Evolutionary conservation across 176 grass and related monocot species (phyloP).

Genomic region (Triticum dicoccoides): DNA sequence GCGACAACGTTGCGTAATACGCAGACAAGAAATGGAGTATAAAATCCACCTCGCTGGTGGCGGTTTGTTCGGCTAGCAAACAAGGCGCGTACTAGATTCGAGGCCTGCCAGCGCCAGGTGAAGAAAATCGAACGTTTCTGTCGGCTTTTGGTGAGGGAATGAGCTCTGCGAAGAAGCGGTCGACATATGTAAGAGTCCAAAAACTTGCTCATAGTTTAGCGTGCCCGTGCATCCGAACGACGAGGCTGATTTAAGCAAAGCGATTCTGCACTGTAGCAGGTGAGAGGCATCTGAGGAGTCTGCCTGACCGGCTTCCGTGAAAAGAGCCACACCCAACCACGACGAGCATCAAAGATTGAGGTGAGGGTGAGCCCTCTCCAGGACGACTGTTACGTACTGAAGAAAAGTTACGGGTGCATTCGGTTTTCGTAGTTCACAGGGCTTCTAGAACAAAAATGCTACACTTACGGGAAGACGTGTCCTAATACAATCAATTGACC

Average conservation of each 20-base stretch:
- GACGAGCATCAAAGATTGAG: no score
- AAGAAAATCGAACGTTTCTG: neutral
- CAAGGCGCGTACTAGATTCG: no score
- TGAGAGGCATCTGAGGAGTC: constrained; percentile 2
- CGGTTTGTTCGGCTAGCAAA: neutral
- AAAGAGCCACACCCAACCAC: neutral
- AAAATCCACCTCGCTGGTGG: neutral
- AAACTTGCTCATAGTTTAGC: neutral
- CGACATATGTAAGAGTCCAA: neutral
- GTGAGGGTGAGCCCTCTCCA: no score
- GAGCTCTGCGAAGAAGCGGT: neutral
- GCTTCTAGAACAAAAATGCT: no score
- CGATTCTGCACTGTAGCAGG: neutral
- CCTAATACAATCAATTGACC: no score
- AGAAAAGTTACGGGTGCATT: no score
- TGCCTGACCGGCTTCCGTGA: neutral
- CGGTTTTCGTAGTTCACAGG: no score
- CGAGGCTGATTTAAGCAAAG: neutral
- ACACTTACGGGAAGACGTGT: no score
- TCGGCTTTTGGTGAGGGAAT: constrained; percentile 12
- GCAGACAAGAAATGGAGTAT: neutral
- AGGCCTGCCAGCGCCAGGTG: no score
- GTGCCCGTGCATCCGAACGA: neutral
- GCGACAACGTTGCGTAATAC: constrained; percentile 10
- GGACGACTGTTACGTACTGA: no score